phyloP scores from a whole-genome alignment of 2,329 filamentous ascomycete species.

The Periconia digitata region DNA sequence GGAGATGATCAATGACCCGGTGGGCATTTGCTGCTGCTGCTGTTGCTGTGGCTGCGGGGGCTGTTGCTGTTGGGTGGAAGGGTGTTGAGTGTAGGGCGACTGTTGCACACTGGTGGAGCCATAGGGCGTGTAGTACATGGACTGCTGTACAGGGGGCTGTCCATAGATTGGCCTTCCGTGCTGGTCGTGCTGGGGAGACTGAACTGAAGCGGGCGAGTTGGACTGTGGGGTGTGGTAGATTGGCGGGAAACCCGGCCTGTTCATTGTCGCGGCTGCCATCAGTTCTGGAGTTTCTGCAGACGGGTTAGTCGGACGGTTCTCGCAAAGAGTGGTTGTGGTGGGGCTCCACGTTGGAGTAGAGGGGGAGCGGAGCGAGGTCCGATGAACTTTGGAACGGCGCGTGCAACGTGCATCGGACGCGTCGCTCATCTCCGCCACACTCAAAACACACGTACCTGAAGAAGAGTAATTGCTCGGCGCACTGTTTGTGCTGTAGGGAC shows the following conservation, averaged over 20 bases:
- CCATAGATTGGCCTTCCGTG: constrained; percentile 81
- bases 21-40: constrained; percentile 54
- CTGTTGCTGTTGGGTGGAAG: constrained; percentile 56
- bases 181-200: constrained; percentile 89
- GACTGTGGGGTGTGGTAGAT: constrained; percentile 97
- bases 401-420: constrained; percentile 1
- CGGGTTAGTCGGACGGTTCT: constrained; percentile 10
- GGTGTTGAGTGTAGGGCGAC: constrained; percentile 60
- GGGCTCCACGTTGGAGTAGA: constrained; percentile 1
- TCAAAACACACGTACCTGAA: constrained; percentile 49
- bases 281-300: constrained; percentile 69
- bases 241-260: constrained; percentile 71
- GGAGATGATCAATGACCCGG: constrained; percentile 55
- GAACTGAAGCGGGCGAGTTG: constrained; percentile 89
- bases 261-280: constrained; percentile 69
- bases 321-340: neutral
- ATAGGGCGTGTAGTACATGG: constrained; percentile 74
- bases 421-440: constrained; percentile 5
- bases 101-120: constrained; percentile 52
- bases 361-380: neutral
- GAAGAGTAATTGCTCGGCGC: constrained; percentile 82
- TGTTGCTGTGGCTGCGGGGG: constrained; percentile 50
- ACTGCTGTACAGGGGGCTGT: constrained; percentile 74
- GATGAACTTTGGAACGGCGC: neutral
- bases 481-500: constrained; percentile 80